These are phyloP conservation scores for Voacanga thouarsii DNA, from an alignment of 257 asterid species.

Conservation along the genomic window DNA sequence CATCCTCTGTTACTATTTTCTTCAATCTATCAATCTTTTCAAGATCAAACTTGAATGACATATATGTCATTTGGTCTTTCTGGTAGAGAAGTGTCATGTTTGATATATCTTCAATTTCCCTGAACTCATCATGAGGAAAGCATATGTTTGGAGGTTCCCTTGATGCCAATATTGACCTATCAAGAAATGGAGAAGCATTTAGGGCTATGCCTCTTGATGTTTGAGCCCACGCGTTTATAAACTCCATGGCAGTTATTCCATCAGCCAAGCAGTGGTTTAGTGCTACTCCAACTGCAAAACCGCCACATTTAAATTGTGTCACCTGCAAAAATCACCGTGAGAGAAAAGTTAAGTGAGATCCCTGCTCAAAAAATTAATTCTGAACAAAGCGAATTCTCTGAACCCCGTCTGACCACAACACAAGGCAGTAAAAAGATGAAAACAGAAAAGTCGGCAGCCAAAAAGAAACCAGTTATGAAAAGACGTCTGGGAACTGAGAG, in stretches of 20 bases:
- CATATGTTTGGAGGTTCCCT: conserved; percentile 17
- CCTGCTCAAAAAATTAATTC: not conserved
- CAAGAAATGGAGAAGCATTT: conserved; percentile 18
- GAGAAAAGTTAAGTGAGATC: not conserved
- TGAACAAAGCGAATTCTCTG: not conserved
- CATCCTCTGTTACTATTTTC: not conserved
- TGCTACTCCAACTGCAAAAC: conserved; percentile 21
- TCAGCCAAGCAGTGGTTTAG: conserved; percentile 21
- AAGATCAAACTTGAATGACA: conserved; percentile 14
- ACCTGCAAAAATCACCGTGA: conserved; percentile 9
- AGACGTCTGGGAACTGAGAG: too few relatives aligned
- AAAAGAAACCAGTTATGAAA: too few relatives aligned
- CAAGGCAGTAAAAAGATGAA: too few relatives aligned
- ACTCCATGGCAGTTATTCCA: conserved; percentile 23
- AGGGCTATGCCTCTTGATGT: conserved; percentile 17
- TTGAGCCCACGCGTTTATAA: conserved; percentile 28
- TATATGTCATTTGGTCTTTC: conserved; percentile 4
- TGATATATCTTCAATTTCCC: conserved; percentile 23
- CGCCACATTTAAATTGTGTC: conserved; percentile 27
- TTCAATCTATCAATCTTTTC: not conserved
- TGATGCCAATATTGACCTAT: conserved; percentile 16
- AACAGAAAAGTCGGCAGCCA: too few relatives aligned
- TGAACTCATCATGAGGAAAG: conserved; percentile 19
- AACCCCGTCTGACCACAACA: not conserved
- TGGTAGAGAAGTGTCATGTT: conserved; percentile 12